Evolutionary conservation across 148 eudicot genomes (phyloP), one percentile per base, ranked within the genome.

Genomic region (Camellia sinensis): DNA sequence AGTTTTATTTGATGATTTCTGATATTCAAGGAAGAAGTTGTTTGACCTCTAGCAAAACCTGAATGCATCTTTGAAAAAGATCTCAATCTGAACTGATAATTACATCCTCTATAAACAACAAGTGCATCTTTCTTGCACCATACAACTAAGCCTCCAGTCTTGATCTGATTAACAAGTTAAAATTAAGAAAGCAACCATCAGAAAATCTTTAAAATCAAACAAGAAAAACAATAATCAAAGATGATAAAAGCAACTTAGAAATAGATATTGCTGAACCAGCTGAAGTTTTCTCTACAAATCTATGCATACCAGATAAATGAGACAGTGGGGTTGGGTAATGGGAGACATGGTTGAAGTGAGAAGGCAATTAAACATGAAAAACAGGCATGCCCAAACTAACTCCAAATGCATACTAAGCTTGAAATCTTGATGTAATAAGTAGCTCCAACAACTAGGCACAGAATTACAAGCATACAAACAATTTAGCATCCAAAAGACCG

Each of bases 61-160:
- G 69, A 19, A 77, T 75, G 65, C 48, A 3, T 70, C 60, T 67
- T 83, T 70, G 75, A 62, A 72, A 65, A 73, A 64, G 67, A 62
- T 50, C 73, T 82, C 53, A 63, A 67, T 61, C 63, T 68, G 9
- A 6, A 52, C 63, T n/a, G 74, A 83, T 93, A 88, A 77, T 86
- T 77, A 69, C 84, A 75, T 79, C 98, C 99, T 90, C 95, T 90
- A 59, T 96, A 96, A n/a, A 88, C 89, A 81, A 91, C 95, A 70
- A 91, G 95, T 71, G 67, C 80, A 67, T 96, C 98, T 87, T 92
- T 91, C 84, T 81, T 91, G 67, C 85, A 86, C 97, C 99, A 96
- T 40, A 96, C 95, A 83, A 96, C 99, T 65, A 93, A 78, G 61
- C 99, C 99, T 70, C 95, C 94, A 29, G 95, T 96, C 87, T 96